Conservation (phyloP, 2,329 filamentous ascomycete genomes). For the Lithohypha guttulata region DNA sequence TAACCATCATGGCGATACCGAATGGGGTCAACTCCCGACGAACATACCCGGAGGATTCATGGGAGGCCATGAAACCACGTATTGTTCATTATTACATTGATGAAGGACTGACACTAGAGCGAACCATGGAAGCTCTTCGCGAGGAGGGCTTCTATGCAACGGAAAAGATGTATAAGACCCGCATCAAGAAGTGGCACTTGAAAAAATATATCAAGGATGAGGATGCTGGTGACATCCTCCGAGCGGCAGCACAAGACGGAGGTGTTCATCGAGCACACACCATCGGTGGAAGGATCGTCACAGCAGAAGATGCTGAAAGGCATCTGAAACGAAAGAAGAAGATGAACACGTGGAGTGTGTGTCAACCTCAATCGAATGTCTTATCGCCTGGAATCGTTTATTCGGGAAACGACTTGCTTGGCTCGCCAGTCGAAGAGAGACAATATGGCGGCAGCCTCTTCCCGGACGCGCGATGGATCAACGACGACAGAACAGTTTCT, state of each 20-base stretch:
- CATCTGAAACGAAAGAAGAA: slow-evolving; percentile 8
- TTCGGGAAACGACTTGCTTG: background rate
- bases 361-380: background rate
- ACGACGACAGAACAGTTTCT: background rate
- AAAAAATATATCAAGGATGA: slow-evolving; percentile 6
- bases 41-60: slow-evolving; percentile 4
- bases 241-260: background rate
- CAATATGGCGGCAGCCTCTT: background rate
- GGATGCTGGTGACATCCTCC: background rate
- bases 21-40: slow-evolving; percentile 3
- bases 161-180: slow-evolving; percentile 7
- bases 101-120: slow-evolving; percentile 1
- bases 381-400: background rate
- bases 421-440: background rate
- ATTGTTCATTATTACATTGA: slow-evolving; percentile 6
- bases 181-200: background rate
- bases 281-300: background rate
- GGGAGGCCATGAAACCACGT: slow-evolving; percentile 4
- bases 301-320: slow-evolving; percentile 1
- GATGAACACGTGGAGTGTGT: slow-evolving; percentile 2
- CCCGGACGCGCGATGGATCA: background rate
- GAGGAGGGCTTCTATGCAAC: slow-evolving; percentile 2
- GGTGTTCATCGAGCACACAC: background rate
- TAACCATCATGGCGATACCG: slow-evolving; percentile 1
- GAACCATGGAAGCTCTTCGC: slow-evolving; percentile 1